These are phyloP conservation scores for Cyberlindnera galapagoensis DNA, from an alignment of 805 yeast genomes.

Conservation along the genomic window DNA sequence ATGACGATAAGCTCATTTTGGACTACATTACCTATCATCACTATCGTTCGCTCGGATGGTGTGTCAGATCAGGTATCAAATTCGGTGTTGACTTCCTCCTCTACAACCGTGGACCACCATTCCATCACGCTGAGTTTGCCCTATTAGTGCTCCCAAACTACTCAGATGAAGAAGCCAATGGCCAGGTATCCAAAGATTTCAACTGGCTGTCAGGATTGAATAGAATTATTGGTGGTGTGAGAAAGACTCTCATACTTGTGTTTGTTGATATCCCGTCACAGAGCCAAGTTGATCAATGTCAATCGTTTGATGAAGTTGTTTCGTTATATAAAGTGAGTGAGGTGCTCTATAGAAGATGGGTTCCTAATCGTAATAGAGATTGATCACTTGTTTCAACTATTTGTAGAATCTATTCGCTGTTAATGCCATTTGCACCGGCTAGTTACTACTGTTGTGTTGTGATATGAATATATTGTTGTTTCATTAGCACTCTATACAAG, in stretches of 20 bases:
- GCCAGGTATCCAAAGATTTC: slow-evolving; percentile 32
- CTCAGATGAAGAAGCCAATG: slow-evolving; percentile 25
- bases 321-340: slow-evolving; percentile 51
- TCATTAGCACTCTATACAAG: slow-evolving; percentile 24
- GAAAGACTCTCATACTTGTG: slow-evolving; percentile 64
- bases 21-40: slow-evolving; percentile 77
- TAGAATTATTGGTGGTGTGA: slow-evolving; percentile 83
- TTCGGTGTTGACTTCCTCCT: slow-evolving; percentile 84
- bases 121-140: slow-evolving; percentile 88
- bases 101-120: slow-evolving; percentile 91
- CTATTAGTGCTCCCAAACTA: slow-evolving; percentile 42
- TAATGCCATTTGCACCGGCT: too few relatives aligned
- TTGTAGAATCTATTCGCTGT: too few relatives aligned
- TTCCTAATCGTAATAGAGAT: slow-evolving; percentile 78
- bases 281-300: slow-evolving; percentile 24
- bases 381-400: slow-evolving; percentile 28
- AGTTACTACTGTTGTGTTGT: not conserved
- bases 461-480: not conserved
- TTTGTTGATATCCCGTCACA: slow-evolving; percentile 53
- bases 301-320: slow-evolving; percentile 30
- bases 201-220: slow-evolving; percentile 62
- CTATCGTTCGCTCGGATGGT: slow-evolving; percentile 88
- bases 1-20: slow-evolving; percentile 24
- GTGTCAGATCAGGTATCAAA: slow-evolving; percentile 85
- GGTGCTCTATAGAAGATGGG: slow-evolving; percentile 72